A percentile compares a stretch with the other conserved stretches of the same genome.
Evolutionary conservation across 306 rosid species (phyloP).

Genomic region (Sophora flavescens): DNA sequence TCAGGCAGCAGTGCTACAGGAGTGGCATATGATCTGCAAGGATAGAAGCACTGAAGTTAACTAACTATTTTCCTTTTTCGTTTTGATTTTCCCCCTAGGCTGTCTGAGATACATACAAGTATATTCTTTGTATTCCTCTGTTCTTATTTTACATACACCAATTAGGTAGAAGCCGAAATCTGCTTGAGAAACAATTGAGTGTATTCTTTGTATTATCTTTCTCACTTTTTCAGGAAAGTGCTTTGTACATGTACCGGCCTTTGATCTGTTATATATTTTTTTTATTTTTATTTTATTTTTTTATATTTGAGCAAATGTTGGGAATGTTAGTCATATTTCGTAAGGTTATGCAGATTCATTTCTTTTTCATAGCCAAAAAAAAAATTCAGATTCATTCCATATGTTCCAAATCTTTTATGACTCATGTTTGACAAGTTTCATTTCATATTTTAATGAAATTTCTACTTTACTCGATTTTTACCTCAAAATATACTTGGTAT

Average conservation of each 20-base stretch:
- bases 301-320: slow-evolving; percentile 39
- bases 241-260: slow-evolving; percentile 44
- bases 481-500: too few relatives aligned
- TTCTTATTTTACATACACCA: slow-evolving; percentile 34
- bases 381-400: slow-evolving; percentile 1
- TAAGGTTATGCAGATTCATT: too few relatives aligned
- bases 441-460: too few relatives aligned
- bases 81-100: neutral
- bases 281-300: slow-evolving; percentile 3
- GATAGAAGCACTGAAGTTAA: slow-evolving; percentile 81
- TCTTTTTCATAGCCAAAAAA: too few relatives aligned
- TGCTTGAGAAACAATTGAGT: slow-evolving; percentile 11
- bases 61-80: slow-evolving; percentile 32
- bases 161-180: slow-evolving; percentile 46
- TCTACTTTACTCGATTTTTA: too few relatives aligned
- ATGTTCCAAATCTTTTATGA: neutral
- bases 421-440: too few relatives aligned
- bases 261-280: slow-evolving; percentile 14
- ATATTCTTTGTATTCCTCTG: slow-evolving; percentile 49
- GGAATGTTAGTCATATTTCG: neutral
- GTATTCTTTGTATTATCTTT: slow-evolving; percentile 40
- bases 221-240: slow-evolving; percentile 37
- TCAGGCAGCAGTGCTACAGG: slow-evolving; percentile 96
- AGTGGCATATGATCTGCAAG: slow-evolving; percentile 92
- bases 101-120: slow-evolving; percentile 35